Base-by-base conservation (phyloP, 768 basidiomycete genomes). In the Suillus luteus region DNA sequence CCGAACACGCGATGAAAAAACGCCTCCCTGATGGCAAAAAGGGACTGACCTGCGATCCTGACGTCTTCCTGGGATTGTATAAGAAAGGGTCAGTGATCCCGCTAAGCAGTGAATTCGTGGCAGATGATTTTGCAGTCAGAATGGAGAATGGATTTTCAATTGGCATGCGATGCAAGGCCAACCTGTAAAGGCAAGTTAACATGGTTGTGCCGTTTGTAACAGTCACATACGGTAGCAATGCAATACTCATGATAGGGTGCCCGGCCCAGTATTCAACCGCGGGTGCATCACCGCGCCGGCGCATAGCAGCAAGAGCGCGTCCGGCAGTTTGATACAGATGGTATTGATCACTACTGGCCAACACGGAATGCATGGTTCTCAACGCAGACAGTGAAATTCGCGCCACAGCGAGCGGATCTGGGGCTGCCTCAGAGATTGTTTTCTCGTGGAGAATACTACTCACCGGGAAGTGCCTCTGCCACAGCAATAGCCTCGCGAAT, bases 401-500 rank as follows among this genome's bases (percentile, higher is more conserved):
- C 15, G 95, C 89, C 55, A 97, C 91, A 3, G 90, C 83, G 46
- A 87, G 82, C 69, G 93, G 88, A 76, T 99, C 96, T 96, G 69
- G 17, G 19, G 40, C 27, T 58, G 24, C 40, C 27, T 27, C 43
- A 54, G 64, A 59, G 43, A 15, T 10, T 54, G 55, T 31, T 63
- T 60, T 62, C 35, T 62, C 62, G 62, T 55, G 22, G 24, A 17
- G 61, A 33, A 46, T 57, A 58, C 58, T 11, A 77, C 83, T 61
- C 65, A 93, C 95, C 95, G 62, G 96, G 95, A 27, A 99, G 78
- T 15, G 93, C 87, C 75, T 98, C 94, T 1, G 94, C 92, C 3
- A 99, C 88, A 0, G 91, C 89, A 24, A 98, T 88, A 1, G 95
- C 93, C 73, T 99, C 97, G 43, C 94, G 85, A 24, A 98, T 82